Conservation (phyloP, 176 grass and related monocot genomes). For the Stipa capillata region DNA sequence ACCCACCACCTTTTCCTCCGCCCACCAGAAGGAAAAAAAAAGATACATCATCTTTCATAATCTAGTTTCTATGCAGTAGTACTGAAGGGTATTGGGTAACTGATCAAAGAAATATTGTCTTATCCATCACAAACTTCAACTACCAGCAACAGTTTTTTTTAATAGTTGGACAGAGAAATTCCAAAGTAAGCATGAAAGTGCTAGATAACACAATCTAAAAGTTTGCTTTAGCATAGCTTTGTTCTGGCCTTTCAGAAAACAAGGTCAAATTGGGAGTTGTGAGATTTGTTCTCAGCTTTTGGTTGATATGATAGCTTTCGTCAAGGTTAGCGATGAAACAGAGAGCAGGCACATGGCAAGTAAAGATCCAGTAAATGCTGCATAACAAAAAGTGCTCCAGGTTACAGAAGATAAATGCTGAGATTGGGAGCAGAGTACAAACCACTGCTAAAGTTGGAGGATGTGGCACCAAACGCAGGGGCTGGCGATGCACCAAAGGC, state of each 20-base stretch:
- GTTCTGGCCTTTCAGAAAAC: neutral
- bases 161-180: neutral
- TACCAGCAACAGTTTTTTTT: neutral
- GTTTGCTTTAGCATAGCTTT: neutral
- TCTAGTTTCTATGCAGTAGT: neutral
- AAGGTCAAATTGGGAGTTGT: neutral
- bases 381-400: neutral
- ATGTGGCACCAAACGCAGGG: slow-evolving; percentile 44
- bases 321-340: neutral
- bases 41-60: no score
- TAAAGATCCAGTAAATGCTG: neutral
- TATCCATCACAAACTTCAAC: neutral
- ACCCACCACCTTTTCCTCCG: no score
- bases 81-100: neutral
- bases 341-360: neutral
- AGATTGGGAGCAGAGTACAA: slow-evolving; percentile 1
- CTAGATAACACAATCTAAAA: neutral
- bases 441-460: slow-evolving; percentile 55
- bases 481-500: slow-evolving; percentile 33
- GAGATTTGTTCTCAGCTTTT: neutral
- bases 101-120: neutral
- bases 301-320: neutral
- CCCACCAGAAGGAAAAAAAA: no score
- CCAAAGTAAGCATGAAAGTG: neutral
- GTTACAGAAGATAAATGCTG: neutral